Evolutionary conservation across 2,329 filamentous ascomycete species (phyloP).

Genomic region (Botrytis porri): DNA sequence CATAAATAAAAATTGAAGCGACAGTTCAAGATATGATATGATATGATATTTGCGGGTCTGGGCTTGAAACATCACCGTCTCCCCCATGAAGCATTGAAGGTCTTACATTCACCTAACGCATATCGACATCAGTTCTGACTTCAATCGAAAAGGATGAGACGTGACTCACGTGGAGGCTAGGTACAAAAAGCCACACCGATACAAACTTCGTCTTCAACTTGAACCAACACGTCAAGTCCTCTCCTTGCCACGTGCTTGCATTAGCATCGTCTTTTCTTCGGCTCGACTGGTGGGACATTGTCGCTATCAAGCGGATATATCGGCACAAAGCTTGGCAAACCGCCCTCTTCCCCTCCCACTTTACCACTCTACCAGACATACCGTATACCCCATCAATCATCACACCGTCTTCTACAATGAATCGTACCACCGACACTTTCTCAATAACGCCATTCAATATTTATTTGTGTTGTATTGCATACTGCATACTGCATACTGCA

Average conservation of each 20-base stretch:
- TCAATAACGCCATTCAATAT: neutral
- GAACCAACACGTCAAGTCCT: neutral
- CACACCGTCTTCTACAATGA: neutral
- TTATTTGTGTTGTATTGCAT: neutral
- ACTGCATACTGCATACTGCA: neutral
- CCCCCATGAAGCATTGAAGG: neutral
- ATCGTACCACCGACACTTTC: neutral
- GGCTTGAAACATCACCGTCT: neutral
- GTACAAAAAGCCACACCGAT: neutral
- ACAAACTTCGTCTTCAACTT: neutral
- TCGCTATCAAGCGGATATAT: neutral
- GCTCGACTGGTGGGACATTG: no score
- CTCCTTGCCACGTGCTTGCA: neutral
- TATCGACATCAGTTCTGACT: no score
- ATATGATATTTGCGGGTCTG: neutral
- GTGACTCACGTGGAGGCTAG: no score
- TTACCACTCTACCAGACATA: no score
- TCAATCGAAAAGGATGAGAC: neutral
- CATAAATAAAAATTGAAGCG: neutral
- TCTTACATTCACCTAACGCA: neutral
- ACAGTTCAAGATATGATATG: neutral
- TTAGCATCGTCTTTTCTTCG: neutral
- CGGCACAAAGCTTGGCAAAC: conserved; percentile 2
- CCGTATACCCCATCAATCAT: no score
- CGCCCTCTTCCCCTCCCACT: neutral